Percentiles rank a stretch among this genome's conserved stretches.
These are phyloP conservation scores for Cubamyces sp. DNA, from an alignment of 768 basidiomycete genomes.

Conservation along the genomic window DNA sequence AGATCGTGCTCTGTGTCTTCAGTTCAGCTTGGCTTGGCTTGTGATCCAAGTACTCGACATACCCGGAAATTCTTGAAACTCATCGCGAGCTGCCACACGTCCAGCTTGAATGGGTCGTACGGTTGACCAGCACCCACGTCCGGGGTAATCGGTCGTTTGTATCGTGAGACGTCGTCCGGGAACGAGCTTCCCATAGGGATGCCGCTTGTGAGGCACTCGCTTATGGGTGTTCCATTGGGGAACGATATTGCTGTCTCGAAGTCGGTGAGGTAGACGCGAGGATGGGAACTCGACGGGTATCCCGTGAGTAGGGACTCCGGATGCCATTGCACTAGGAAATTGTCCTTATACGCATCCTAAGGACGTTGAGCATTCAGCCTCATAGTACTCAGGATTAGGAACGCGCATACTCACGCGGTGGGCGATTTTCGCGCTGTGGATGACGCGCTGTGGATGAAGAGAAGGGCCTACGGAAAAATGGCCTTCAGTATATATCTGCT, in stretches of 20 bases:
- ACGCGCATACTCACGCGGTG: not conserved
- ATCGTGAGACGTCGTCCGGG: constrained; percentile 4
- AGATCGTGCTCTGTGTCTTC: constrained; percentile 2
- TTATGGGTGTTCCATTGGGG: constrained; percentile 24
- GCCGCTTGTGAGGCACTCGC: constrained; percentile 13
- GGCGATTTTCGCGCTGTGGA: not conserved
- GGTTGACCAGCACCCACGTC: constrained; percentile 29
- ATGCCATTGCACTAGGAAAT: constrained; percentile 39
- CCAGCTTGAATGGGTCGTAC: constrained; percentile 36
- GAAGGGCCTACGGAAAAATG: not conserved
- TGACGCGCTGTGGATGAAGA: not conserved
- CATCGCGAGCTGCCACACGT: constrained; percentile 36
- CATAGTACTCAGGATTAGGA: not conserved
- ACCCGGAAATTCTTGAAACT: not conserved
- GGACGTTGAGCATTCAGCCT: not conserved
- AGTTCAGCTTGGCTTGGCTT: too few relatives aligned
- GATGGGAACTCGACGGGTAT: constrained; percentile 25
- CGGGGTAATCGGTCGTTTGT: constrained; percentile 30
- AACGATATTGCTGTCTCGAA: constrained; percentile 38
- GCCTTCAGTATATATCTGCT: not conserved
- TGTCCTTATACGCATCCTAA: constrained; percentile 38
- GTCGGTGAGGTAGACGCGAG: constrained; percentile 40
- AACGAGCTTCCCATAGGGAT: not conserved
- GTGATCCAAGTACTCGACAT: not conserved
- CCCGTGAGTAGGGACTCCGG: constrained; percentile 33